Evolutionary conservation across 1,284 basidiomycete genomes (phyloP).

Genomic region (Baeospora myosura): DNA sequence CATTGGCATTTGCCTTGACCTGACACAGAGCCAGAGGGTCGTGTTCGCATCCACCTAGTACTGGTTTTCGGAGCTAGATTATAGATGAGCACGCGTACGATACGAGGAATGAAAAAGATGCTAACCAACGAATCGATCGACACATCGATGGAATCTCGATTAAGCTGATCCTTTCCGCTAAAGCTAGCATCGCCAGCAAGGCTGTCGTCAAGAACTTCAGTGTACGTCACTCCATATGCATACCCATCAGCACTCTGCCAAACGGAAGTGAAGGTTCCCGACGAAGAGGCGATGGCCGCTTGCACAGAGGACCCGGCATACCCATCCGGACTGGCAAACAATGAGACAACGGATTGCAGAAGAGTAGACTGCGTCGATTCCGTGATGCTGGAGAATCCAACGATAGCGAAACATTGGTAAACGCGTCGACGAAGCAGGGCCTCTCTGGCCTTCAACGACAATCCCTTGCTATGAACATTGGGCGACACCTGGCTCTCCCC

Average conservation of each 20-base stretch:
- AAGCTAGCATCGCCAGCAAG: background rate
- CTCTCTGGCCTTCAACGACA: constrained; percentile 75
- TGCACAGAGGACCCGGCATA: constrained; percentile 81
- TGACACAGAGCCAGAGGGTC: constrained; percentile 77
- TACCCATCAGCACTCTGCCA: constrained; percentile 90
- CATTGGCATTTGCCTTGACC: constrained; percentile 30
- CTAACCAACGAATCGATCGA: constrained; percentile 69
- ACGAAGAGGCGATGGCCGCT: constrained; percentile 85
- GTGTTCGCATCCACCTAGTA: constrained; percentile 82
- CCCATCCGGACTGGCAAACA: constrained; percentile 82
- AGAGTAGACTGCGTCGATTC: constrained; percentile 77
- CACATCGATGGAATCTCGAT: constrained; percentile 74
- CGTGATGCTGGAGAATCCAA: constrained; percentile 75
- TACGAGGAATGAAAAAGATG: constrained; percentile 5
- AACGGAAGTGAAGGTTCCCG: constrained; percentile 78
- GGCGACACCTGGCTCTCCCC: constrained; percentile 28
- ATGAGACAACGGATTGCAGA: constrained; percentile 76
- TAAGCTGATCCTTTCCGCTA: constrained; percentile 47
- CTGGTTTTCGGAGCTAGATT: constrained; percentile 64
- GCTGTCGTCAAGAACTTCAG: constrained; percentile 32
- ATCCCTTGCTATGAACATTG: constrained; percentile 27
- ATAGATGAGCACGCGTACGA: constrained; percentile 9
- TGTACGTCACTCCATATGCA: constrained; percentile 85
- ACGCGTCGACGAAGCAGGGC: constrained; percentile 78
- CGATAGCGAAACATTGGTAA: constrained; percentile 82